Evolutionary conservation across 306 rosid genomes (phyloP).

Genomic region (Potentilla sterilis): DNA sequence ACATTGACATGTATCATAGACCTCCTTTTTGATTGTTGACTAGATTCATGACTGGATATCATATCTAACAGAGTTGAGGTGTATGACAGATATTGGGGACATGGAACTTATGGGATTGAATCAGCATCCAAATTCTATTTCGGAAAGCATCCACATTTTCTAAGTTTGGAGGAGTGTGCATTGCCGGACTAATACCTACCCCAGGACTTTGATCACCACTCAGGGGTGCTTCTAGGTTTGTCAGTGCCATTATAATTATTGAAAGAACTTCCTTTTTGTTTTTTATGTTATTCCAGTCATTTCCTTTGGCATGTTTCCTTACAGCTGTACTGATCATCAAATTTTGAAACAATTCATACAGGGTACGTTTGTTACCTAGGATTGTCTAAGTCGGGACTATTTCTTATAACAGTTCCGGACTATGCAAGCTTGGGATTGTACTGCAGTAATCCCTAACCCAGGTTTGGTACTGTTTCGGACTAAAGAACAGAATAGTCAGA

Average conservation of each 20-base stretch:
- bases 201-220: too few relatives aligned
- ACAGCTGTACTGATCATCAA: neutral
- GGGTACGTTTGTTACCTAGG: too few relatives aligned
- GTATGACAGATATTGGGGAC: conserved; percentile 38
- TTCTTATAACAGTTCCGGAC: too few relatives aligned
- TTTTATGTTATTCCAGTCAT: neutral
- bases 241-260: neutral
- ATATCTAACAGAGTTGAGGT: conserved; percentile 14
- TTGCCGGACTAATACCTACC: neutral
- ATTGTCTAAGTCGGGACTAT: too few relatives aligned
- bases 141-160: conserved; percentile 37
- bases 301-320: neutral
- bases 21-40: neutral
- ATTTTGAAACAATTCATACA: too few relatives aligned
- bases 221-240: too few relatives aligned
- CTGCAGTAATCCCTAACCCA: too few relatives aligned
- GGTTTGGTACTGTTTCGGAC: too few relatives aligned
- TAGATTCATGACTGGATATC: neutral
- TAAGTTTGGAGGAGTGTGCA: conserved; percentile 37
- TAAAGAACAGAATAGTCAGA: too few relatives aligned
- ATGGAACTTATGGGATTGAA: conserved; percentile 26
- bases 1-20: neutral
- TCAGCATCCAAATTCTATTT: conserved; percentile 35
- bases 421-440: too few relatives aligned
- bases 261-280: neutral